Evolutionary conservation across 192 early-diverging fungal species (phyloP), one percentile per base, ranked within the genome.

Genomic region (Helicostylum pulchrum): DNA sequence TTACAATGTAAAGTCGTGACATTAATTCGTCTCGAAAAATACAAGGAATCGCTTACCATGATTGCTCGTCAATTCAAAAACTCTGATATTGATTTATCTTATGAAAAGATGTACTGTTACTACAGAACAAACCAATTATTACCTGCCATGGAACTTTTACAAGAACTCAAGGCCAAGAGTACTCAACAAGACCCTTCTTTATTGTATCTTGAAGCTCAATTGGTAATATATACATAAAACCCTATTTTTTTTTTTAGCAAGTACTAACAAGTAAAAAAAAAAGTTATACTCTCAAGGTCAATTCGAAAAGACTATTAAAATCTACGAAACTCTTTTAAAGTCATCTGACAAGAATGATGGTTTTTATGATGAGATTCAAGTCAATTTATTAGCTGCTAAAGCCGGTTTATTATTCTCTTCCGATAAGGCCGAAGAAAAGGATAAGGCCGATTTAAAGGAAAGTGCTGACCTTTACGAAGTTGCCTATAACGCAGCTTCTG

Each of bases 401-500:
- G 48, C 67, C 14, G 61, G 67, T 10, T 54, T 70, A 19, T 32
- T 53, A 10, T 53, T 50, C 19, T 54, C 67, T 36, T 47, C 61
- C 15, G 26, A 26, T 20, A 48, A 45, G 8, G 20, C 61, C 14
- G 31, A 49, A 2, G 43, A 65, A 36, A 26, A 23, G 15, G 43
- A 43, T 12, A 46, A 21, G 2, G 66, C 45, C 67, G 63, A 51
- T 48, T 45, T 76, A 11, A 52, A 54, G 20, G 67, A 78, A 54
- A 70, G 61, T 3, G 61, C 55, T 17, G 34, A 48, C 14, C 44
- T 52, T 1, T 91, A 88, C 66, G 89, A 91, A 61, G 67, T 88
- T 17, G 74, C 75, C 36, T 90, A 86, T 64, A 91, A 91, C 72
- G 65, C 74, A 8, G 89, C 87, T 4, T 89, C 85, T 72, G 62